These are phyloP conservation scores for Umbilicus rupestris DNA, from an alignment of 164 flowering plant genomes.

Conservation along the genomic window DNA sequence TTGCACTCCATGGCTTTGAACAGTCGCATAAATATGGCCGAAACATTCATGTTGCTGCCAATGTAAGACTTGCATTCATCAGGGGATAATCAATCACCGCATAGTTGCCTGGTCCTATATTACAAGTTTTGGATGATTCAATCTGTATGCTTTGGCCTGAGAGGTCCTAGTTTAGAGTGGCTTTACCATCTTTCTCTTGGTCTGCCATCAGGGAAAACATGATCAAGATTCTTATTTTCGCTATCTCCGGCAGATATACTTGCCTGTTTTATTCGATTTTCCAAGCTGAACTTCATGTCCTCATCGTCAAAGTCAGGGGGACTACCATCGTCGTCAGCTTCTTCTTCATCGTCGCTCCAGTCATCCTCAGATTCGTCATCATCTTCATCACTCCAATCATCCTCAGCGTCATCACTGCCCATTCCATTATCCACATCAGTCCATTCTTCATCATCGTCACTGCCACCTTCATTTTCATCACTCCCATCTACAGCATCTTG, in stretches of 20 bases:
- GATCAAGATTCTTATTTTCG: slow-evolving; percentile 38
- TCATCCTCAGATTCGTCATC: slow-evolving; percentile 31
- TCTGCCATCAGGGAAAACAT: slow-evolving; percentile 65
- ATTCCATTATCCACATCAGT: slow-evolving; percentile 39
- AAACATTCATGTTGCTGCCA: no score
- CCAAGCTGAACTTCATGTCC: slow-evolving; percentile 24
- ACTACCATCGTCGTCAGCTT: slow-evolving; percentile 57
- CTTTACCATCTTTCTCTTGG: slow-evolving; percentile 88
- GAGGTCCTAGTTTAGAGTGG: no score
- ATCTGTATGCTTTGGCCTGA: no score
- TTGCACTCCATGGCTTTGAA: no score
- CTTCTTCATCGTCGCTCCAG: slow-evolving; percentile 42
- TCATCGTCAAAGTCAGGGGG: slow-evolving; percentile 73
- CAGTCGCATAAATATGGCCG: no score
- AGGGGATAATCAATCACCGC: no score
- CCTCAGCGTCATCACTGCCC: slow-evolving; percentile 27
- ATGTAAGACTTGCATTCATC: no score
- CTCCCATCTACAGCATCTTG: slow-evolving; percentile 22
- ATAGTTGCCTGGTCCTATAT: no score
- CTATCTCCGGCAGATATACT: slow-evolving; percentile 14
- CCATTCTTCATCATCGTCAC: slow-evolving; percentile 39
- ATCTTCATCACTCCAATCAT: slow-evolving; percentile 33
- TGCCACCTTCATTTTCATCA: slow-evolving; percentile 22
- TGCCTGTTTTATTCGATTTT: slow-evolving; percentile 20
- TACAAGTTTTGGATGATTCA: no score